Base-by-base conservation (phyloP, 2,329 filamentous ascomycete genomes). In the Diaporthe sp. region DNA sequence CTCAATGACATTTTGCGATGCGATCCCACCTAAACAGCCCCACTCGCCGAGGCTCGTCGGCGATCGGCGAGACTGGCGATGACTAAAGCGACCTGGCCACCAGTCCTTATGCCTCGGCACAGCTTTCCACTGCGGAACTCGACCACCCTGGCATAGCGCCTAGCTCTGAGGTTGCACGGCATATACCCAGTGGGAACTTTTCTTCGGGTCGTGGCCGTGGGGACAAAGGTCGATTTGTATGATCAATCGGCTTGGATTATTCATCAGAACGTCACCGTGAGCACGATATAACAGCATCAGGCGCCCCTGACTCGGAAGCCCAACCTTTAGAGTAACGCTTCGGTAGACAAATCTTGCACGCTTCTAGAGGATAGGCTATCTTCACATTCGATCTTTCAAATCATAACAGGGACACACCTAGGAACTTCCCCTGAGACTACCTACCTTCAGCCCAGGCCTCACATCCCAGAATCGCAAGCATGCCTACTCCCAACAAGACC, bases 401-500 rank as follows among this genome's bases (percentile, higher is more conserved):
- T 22, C 31, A 22, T 3, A 67, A 28, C 25, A 44, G 42, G 42
- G 42, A 7, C 10, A 17, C 17, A 44, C 15, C 15, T 44, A 17
- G 6, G 42, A 15, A 44, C 13, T 19, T 25, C 7, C 19, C 25
- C n/a, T 28, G 3, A 2, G 9, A 42, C 19, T 19, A 15, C 28
- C n/a, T 8, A 37, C n/a, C 58, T n/a, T 94, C 87, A 77, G 92
- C 92, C 78, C 93, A 94, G 86, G 94, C 93, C 79, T 92, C 85
- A 75, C 92, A 90, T 74, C 87, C 87, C 73, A 88, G 78, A 59
- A 87, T 86, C 53, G 83, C 74, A 58, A 77, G 42, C 42, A 86
- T 86, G 85, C 80, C 82, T 19, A 79, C 83, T 67, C 59, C 76
- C 53, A 97, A 96, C 91, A 95, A 95, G 86, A 90, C 88, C 53